These are phyloP conservation scores for Mycena venus DNA, from an alignment of 768 basidiomycete species.

Conservation along the genomic window DNA sequence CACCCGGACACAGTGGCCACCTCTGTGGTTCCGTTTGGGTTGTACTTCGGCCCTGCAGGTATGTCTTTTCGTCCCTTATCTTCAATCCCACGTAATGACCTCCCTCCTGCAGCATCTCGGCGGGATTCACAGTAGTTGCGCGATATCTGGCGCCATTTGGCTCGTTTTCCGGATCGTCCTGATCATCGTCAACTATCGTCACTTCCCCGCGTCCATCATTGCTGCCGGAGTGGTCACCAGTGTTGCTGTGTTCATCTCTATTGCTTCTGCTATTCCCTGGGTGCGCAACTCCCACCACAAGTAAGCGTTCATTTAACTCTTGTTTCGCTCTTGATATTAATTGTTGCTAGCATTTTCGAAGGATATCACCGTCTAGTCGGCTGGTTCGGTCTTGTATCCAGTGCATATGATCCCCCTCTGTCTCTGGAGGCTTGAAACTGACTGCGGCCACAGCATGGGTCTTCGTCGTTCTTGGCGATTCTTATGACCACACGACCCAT, in stretches of 20 bases:
- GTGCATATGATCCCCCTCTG: no score
- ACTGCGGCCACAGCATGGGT: slow-evolving; percentile 65
- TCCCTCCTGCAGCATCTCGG: slow-evolving; percentile 74
- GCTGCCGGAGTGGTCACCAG: slow-evolving; percentile 73
- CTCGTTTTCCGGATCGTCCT: slow-evolving; percentile 71
- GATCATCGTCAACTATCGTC: slow-evolving; percentile 63
- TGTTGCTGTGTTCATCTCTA: slow-evolving; percentile 70
- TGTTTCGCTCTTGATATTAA: background rate
- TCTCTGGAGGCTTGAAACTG: no score
- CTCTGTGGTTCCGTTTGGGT: slow-evolving; percentile 72
- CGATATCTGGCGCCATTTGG: slow-evolving; percentile 81
- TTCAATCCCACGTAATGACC: background rate
- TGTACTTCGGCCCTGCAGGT: slow-evolving; percentile 74
- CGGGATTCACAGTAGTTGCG: slow-evolving; percentile 89
- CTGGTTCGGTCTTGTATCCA: slow-evolving; percentile 57
- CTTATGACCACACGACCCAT: slow-evolving; percentile 43
- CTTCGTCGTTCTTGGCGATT: background rate
- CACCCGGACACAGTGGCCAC: slow-evolving; percentile 57
- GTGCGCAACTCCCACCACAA: slow-evolving; percentile 87
- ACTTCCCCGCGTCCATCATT: slow-evolving; percentile 70
- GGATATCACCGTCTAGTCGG: slow-evolving; percentile 87
- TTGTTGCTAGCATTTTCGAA: slow-evolving; percentile 74
- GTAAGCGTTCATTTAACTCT: slow-evolving; percentile 51
- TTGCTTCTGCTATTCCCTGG: slow-evolving; percentile 81
- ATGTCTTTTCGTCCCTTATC: background rate